Conservation (phyloP, 2,329 filamentous ascomycete species). For the Cercospora sp. region DNA sequence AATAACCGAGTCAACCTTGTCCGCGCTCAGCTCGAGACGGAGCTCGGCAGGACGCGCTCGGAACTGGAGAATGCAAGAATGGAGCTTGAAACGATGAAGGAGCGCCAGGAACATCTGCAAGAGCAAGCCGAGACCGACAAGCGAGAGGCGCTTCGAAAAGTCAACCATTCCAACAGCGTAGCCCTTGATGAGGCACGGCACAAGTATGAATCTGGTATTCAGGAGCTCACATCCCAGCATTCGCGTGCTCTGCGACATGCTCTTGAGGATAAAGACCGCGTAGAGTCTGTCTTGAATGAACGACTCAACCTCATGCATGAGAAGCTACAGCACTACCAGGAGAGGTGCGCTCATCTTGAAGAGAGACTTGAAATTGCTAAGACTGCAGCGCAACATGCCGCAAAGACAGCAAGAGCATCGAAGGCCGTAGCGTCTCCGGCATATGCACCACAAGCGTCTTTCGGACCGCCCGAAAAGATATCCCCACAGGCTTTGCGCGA, state of each 20-base stretch:
- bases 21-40: slow-evolving; percentile 77
- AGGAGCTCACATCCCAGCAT: slow-evolving; percentile 63
- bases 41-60: slow-evolving; percentile 68
- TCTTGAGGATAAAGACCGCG: slow-evolving; percentile 77
- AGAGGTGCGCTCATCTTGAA: slow-evolving; percentile 80
- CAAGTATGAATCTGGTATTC: slow-evolving; percentile 53
- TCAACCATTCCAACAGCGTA: slow-evolving; percentile 53
- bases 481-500: slow-evolving; percentile 93
- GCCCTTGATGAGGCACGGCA: slow-evolving; percentile 58
- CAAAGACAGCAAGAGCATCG: slow-evolving; percentile 56
- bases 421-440: slow-evolving; percentile 34
- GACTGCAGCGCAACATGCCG: slow-evolving; percentile 80
- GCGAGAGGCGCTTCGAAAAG: slow-evolving; percentile 58
- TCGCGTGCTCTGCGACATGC: slow-evolving; percentile 45
- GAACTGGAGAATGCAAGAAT: slow-evolving; percentile 77
- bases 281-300: slow-evolving; percentile 77
- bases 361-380: slow-evolving; percentile 90
- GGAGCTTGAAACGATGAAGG: slow-evolving; percentile 78
- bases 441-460: slow-evolving; percentile 35
- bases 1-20: slow-evolving; percentile 84
- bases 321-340: slow-evolving; percentile 81
- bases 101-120: slow-evolving; percentile 78
- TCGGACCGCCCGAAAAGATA: slow-evolving; percentile 72
- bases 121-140: slow-evolving; percentile 76
- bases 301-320: slow-evolving; percentile 78